Percentiles rank a stretch among this genome's conserved stretches.
These are phyloP conservation scores for Neonectria coccinea DNA, from an alignment of 2,329 filamentous ascomycete genomes.

Conservation along the genomic window DNA sequence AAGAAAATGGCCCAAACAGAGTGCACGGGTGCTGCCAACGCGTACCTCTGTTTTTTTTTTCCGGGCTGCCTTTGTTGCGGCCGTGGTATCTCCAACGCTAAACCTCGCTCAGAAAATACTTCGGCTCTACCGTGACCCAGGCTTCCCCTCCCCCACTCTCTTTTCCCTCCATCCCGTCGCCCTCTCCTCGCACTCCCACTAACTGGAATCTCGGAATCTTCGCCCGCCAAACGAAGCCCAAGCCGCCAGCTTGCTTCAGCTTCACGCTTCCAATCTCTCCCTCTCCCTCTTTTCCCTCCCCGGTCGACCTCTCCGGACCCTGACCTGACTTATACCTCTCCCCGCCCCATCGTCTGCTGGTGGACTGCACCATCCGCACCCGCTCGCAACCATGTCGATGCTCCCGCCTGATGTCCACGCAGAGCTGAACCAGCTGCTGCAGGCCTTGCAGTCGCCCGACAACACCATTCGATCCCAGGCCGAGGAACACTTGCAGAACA, in stretches of 20 bases:
- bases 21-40: constrained; percentile 5
- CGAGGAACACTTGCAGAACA: constrained; percentile 89
- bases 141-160: constrained; percentile 45
- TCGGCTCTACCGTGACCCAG: constrained; percentile 29
- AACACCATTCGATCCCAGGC: constrained; percentile 87
- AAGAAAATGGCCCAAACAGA: constrained; percentile 5
- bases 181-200: constrained; percentile 44
- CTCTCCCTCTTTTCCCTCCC: constrained; percentile 13
- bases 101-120: neutral
- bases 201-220: constrained; percentile 42
- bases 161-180: constrained; percentile 39
- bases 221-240: constrained; percentile 38
- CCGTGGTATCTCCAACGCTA: constrained; percentile 16
- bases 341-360: constrained; percentile 44
- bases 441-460: constrained; percentile 89
- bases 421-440: constrained; percentile 86
- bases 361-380: constrained; percentile 47
- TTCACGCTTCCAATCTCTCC: constrained; percentile 12
- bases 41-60: constrained; percentile 23
- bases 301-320: constrained; percentile 24
- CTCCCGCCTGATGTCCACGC: constrained; percentile 85
- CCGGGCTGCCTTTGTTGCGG: constrained; percentile 9
- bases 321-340: constrained; percentile 22
- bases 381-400: constrained; percentile 75
- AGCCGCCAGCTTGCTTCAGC: constrained; percentile 35